phyloP scores from a whole-genome alignment of 2,329 filamentous ascomycete genomes.

The Xylariomycetidae sp. region DNA sequence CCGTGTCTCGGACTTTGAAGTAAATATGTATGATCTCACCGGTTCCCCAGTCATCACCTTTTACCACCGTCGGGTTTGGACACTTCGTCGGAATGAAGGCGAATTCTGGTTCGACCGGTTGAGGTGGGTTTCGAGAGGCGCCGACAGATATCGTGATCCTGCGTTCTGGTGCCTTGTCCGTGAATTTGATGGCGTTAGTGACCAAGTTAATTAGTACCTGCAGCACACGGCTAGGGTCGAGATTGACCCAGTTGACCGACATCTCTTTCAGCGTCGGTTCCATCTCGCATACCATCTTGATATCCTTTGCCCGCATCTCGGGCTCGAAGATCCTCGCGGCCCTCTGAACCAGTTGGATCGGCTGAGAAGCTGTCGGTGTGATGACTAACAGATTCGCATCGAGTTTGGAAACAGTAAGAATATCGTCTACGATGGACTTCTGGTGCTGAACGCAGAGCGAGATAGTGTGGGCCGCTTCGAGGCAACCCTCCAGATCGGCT shows the following conservation, averaged over 20 bases:
- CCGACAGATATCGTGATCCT: constrained; percentile 48
- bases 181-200: constrained; percentile 81
- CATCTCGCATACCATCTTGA: constrained; percentile 60
- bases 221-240: constrained; percentile 70
- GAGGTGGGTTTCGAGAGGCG: constrained; percentile 43
- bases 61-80: too few relatives aligned
- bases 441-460: constrained; percentile 75
- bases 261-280: constrained; percentile 57
- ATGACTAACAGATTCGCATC: constrained; percentile 71
- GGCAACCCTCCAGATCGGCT: constrained; percentile 50
- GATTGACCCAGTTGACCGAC: constrained; percentile 58
- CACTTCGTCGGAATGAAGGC: constrained; percentile 1
- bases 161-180: constrained; percentile 55
- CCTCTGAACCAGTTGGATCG: constrained; percentile 60
- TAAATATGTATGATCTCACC: constrained; percentile 52
- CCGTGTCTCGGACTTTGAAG: constrained; percentile 73
- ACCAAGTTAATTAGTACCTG: constrained; percentile 78
- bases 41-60: too few relatives aligned
- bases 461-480: constrained; percentile 74
- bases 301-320: constrained; percentile 65
- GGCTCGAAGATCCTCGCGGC: constrained; percentile 76
- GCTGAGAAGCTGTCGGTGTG: constrained; percentile 65
- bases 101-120: constrained; percentile 33
- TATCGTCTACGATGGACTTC: constrained; percentile 73
- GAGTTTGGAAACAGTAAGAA: constrained; percentile 69